These are phyloP conservation scores for Psidium guajava DNA, from an alignment of 345 rosid genomes.

Conservation along the genomic window DNA sequence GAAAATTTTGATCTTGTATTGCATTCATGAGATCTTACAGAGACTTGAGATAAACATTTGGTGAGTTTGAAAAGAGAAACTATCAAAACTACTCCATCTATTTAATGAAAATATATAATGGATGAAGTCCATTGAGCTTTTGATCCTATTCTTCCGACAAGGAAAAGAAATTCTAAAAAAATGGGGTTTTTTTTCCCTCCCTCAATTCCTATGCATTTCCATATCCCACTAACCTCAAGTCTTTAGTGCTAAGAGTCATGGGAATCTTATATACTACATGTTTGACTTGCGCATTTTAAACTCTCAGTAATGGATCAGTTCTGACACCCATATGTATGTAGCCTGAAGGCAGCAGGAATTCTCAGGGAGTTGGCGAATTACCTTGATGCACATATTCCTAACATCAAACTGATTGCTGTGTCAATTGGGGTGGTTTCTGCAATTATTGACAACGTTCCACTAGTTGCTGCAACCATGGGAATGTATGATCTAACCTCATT, in stretches of 20 bases:
- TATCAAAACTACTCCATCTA: not conserved
- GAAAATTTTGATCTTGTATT: not conserved
- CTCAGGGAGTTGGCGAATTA: slow-evolving; percentile 84
- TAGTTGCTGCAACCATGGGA: slow-evolving; percentile 96
- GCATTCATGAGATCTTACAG: not conserved
- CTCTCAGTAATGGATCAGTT: not conserved
- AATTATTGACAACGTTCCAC: slow-evolving; percentile 82
- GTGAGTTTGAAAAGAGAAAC: not conserved
- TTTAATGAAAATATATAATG: not conserved
- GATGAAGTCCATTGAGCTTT: not conserved
- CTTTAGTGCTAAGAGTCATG: not conserved
- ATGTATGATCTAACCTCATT: slow-evolving; percentile 83
- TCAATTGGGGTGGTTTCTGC: slow-evolving; percentile 83
- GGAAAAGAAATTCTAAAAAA: not conserved
- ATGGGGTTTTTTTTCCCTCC: not conserved
- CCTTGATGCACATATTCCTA: slow-evolving; percentile 75
- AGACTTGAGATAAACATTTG: not conserved
- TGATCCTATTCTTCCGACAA: not conserved
- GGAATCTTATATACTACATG: not conserved
- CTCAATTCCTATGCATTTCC: not conserved
- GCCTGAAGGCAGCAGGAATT: slow-evolving; percentile 91
- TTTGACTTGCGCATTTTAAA: not conserved
- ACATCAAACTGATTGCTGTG: slow-evolving; percentile 65
- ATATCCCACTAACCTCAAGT: not conserved
- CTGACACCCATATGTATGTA: not conserved